phyloP scores from a whole-genome alignment of 768 basidiomycete species.

The Suillus plorans region DNA sequence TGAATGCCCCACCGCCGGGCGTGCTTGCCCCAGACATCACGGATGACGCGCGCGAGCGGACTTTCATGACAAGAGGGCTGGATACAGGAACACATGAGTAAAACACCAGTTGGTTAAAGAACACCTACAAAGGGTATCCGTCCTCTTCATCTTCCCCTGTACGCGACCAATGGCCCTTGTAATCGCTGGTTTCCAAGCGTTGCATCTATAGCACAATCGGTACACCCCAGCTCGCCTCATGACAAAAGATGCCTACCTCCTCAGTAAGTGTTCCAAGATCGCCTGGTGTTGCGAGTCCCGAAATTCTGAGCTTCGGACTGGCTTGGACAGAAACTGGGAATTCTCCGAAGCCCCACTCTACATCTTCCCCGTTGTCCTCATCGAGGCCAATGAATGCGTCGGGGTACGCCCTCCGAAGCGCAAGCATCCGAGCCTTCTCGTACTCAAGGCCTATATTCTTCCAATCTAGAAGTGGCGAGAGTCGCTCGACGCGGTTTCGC shows the following conservation, averaged over 20 bases:
- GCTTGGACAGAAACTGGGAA: conserved; percentile 65
- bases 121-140: conserved; percentile 80
- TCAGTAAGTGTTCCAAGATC: conserved; percentile 90
- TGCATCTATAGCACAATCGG: conserved; percentile 64
- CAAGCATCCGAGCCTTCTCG: conserved; percentile 90
- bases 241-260: conserved; percentile 48
- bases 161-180: conserved; percentile 60
- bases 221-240: not conserved
- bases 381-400: conserved; percentile 77
- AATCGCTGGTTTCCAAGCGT: conserved; percentile 81
- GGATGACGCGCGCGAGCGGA: conserved; percentile 78
- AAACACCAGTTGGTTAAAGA: conserved; percentile 4
- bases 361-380: conserved; percentile 47
- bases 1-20: conserved; percentile 78
- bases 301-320: conserved; percentile 73
- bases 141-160: conserved; percentile 82
- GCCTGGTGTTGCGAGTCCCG: conserved; percentile 87
- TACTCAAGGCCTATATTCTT: conserved; percentile 98
- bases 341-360: conserved; percentile 15
- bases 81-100: conserved; percentile 11
- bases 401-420: conserved; percentile 91
- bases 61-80: conserved; percentile 89
- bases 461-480: conserved; percentile 95
- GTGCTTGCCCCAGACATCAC: conserved; percentile 78
- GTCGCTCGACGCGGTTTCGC: conserved; percentile 94